Percentiles rank a stretch among this genome's conserved stretches.
phyloP scores from a whole-genome alignment of 345 rosid species.

The Corymbia maculata region DNA sequence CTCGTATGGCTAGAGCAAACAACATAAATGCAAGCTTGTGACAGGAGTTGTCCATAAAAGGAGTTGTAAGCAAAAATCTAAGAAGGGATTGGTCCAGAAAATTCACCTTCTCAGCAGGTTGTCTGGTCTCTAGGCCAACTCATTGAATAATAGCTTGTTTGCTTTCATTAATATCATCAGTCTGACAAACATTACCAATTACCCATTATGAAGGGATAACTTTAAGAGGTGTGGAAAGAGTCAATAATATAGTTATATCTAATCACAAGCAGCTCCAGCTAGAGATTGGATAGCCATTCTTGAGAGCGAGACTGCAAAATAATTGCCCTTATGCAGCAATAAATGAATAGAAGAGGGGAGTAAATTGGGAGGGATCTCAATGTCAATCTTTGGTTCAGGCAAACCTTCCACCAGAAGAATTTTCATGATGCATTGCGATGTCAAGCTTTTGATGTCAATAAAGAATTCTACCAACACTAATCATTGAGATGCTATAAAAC shows the following conservation, averaged over 20 bases:
- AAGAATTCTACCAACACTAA: neutral
- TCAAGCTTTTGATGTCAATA: neutral
- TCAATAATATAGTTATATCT: conserved; percentile 31
- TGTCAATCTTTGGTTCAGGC: neutral
- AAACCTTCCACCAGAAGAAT: neutral
- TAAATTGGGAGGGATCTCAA: neutral
- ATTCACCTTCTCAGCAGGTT: conserved; percentile 68
- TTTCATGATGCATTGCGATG: neutral
- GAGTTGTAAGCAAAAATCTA: neutral
- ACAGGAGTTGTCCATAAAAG: neutral
- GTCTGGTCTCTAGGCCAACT: conserved; percentile 78
- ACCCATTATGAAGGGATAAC: neutral
- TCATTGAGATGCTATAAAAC: neutral
- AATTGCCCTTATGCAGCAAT: conserved; percentile 37
- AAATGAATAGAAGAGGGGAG: neutral
- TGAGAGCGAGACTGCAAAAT: conserved; percentile 66
- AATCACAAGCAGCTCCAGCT: conserved; percentile 78
- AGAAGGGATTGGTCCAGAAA: neutral
- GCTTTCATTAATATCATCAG: conserved; percentile 80
- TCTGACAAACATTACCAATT: conserved; percentile 25
- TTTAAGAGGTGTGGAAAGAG: neutral
- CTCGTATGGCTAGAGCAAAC: neutral
- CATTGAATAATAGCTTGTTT: conserved; percentile 66
- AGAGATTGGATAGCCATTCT: conserved; percentile 63
- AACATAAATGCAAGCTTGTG: neutral